phyloP scores from a whole-genome alignment of 2,329 filamentous ascomycete species.

The Epichloe festucae region DNA sequence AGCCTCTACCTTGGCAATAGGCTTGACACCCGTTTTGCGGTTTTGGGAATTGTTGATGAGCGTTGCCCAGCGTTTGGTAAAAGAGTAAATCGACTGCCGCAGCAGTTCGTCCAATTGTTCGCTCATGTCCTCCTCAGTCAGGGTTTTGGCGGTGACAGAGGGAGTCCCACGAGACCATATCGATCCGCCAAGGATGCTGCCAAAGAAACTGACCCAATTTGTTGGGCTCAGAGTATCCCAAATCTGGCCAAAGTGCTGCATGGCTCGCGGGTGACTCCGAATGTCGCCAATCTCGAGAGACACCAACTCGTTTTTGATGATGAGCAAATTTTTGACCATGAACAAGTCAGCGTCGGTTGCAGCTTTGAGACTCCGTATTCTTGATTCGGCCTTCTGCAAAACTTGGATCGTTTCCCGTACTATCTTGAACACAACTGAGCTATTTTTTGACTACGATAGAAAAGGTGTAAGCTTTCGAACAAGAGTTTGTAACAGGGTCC shows the following conservation, averaged over 20 bases:
- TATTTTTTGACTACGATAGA: conserved; percentile 27
- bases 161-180: conserved; percentile 30
- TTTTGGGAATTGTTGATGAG: conserved; percentile 36
- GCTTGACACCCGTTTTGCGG: conserved; percentile 34
- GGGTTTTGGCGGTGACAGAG: conserved; percentile 24
- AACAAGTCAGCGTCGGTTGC: conserved; percentile 73
- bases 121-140: conserved; percentile 44
- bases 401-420: conserved; percentile 83
- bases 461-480: background rate
- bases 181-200: conserved; percentile 42
- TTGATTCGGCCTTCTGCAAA: conserved; percentile 61
- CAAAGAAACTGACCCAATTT: conserved; percentile 46
- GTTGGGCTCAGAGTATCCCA: conserved; percentile 50
- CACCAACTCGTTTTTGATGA: conserved; percentile 90
- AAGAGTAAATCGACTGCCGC: conserved; percentile 48
- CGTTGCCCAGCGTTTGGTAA: conserved; percentile 46
- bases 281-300: conserved; percentile 82
- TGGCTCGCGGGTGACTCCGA: conserved; percentile 32
- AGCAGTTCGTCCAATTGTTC: conserved; percentile 52
- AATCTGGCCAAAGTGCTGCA: conserved; percentile 52
- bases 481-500: too few species aligned
- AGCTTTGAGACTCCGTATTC: conserved; percentile 48
- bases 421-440: conserved; percentile 50
- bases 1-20: conserved; percentile 38
- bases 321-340: conserved; percentile 84